Evolutionary conservation across 176 grass and related monocot species (phyloP), one percentile per base, ranked within the genome.

Genomic region (Lolium multiflorum): DNA sequence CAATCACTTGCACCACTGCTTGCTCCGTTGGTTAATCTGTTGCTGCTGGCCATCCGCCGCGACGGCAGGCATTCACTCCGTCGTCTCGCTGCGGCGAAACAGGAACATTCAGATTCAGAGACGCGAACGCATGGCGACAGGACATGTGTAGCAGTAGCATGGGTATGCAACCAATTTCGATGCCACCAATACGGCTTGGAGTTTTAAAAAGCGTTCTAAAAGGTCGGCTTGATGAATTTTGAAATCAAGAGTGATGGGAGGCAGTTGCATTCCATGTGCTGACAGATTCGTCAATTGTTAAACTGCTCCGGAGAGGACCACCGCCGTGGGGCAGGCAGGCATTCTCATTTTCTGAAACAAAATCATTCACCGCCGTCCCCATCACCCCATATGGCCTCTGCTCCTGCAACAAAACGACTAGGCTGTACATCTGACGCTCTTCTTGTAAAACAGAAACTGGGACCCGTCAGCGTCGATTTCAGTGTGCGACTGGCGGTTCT

Each of bases 221-320:
- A 20, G 54, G 54, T 20, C 14, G 54, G 54, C 17, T 20, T 6
- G 54, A 62, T 8, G 26, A 28, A 44, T 5, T 17, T 82, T 4
- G 41, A 64, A 41, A n/a, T 8, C 11, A 0, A 3, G 14, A 56
- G 54, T 14, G 9, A 66, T 5, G 54, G 37, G 11, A 11, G 26
- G 78, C 31, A 65, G 24, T 55, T 17, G 14, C 37, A 17, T 2
- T 70, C 61, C 61, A 48, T 20, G 72, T 35, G 48, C 43, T 49
- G 72, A 18, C 73, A 78, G 54, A 37, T 18, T 63, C 82, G 62
- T 7, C 62, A 39, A 25, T 83, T 60, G 13, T 17, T 31, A 50
- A 59, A 60, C 86, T 78, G 80, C 74, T 76, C 4, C 61, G 35
- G 76, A 0, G 26, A 80, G 82, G 81, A 80, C 87, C 81, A 65